Evolutionary conservation across 2,329 filamentous ascomycete species (phyloP), one percentile per base, ranked within the genome.

Genomic region (Neofusicoccum sp.): DNA sequence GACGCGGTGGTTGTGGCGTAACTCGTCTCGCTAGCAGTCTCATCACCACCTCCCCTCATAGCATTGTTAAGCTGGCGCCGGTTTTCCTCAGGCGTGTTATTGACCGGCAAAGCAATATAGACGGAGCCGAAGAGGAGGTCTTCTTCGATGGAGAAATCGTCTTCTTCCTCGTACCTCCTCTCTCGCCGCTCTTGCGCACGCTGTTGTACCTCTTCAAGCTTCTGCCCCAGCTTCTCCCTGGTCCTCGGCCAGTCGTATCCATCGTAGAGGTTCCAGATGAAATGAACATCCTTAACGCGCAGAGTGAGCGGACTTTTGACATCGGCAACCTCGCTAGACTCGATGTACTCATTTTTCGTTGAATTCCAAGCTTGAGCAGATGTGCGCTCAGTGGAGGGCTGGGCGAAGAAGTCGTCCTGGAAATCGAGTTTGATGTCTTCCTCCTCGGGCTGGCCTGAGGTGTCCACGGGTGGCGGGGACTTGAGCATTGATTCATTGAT

Each of bases 81-180:
- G 96, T 92, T 60, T 86, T 86, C 4, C 93, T 92, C 69, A 98
- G 94, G 34, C 44, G 61, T 58, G 64, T 89, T 87, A 69, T 93
- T 95, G 9, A 91, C 85, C 0, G 94, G 91, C 16, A 99, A 91
- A 12, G 91, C 93, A 69, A 99, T 97, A 79, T 97, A 99, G 61
- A 99, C 97, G 0, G 95, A 99, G 74, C 99, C 98, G 83, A 99
- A 99, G 14, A 99, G 82, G 69, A 96, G 96, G 74, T 99, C 96
- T 5, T 92, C 93, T 76, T 98, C 96, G 5, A 91, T 75, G 36
- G 74, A 71, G 34, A 75, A 69, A 4, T 76, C 91, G 47, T 93
- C 90, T 54, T 96, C 91, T 39, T 88, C 89, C 60, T 89, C 90
- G 76, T 85, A 73, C 71, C 81, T 74, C 60, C 84, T 81, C 64